Base-by-base conservation (phyloP, 2,329 filamentous ascomycete species). In the Gyromitra esculenta region DNA sequence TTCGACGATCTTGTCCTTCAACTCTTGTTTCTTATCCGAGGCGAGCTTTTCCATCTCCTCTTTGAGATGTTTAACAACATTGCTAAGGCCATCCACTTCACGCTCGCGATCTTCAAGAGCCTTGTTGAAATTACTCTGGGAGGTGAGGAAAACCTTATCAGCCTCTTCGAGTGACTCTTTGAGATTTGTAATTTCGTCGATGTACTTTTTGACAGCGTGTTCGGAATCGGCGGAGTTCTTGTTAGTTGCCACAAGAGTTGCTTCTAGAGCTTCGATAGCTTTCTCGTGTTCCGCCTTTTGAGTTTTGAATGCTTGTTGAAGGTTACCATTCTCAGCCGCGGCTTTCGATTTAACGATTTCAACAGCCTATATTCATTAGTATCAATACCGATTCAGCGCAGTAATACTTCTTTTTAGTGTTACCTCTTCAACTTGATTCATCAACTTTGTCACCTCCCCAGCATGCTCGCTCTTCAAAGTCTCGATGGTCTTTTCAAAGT, bases 361-460 rank as follows among this genome's bases (percentile, higher is more conserved):
- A 54, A 73, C 37, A 9, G 57, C 63, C 76, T 78, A 50, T 15
- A 41, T 60, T 54, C 7, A 37, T 25, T 39, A 6, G 57, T 67
- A 54, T 76, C 18, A 76, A 18, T 43, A 35, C 21, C 8, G 21
- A 65, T 5, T 25, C 18, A 13, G 57, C 50, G 35, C 13, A 41
- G 25, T 35, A 37, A 9, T 43, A 21, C 31, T 21, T 63, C 31
- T 21, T 63, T 54, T 54, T 21, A 9, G 21, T 37, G 57, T 56
- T 78, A 79, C 79, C 75, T 80, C 78, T 75, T 75, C 73, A 41
- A 60, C 25, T 48, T 78, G 73, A 18, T 64, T 64, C 15, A 57
- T 77, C 15, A 72, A 45, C 57, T 76, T 79, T 13, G 56, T 70
- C 15, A 80, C 63, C 63, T 79, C 75, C 13, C 70, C 73, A 15